Conservation (phyloP, 2,329 filamentous ascomycete genomes). For the Thelonectria olida region DNA sequence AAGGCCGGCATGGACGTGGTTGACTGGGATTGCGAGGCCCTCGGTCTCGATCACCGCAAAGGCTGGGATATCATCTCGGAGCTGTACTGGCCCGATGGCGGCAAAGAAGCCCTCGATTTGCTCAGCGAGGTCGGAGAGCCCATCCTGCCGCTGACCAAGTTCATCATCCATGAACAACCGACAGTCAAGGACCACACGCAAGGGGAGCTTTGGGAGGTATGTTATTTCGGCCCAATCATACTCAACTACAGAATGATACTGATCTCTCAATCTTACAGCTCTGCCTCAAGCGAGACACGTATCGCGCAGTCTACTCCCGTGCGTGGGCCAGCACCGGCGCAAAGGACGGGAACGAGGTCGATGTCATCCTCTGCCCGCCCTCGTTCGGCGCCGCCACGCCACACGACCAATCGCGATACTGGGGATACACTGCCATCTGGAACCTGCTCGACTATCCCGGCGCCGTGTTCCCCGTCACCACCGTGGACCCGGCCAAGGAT, state of each 20-base stretch:
- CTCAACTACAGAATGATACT: not conserved
- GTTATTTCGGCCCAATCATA: not conserved
- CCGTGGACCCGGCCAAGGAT: conserved; percentile 40
- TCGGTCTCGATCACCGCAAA: conserved; percentile 63
- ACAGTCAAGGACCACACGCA: conserved; percentile 52
- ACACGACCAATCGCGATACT: conserved; percentile 57
- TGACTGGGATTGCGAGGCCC: conserved; percentile 59
- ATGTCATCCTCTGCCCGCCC: conserved; percentile 70
- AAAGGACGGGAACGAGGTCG: conserved; percentile 50
- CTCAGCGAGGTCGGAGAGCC: conserved; percentile 66
- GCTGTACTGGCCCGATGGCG: conserved; percentile 70
- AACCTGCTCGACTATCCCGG: conserved; percentile 75
- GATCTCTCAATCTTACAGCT: conserved; percentile 32
- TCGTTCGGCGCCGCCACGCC: conserved; percentile 61
- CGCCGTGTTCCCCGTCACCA: conserved; percentile 65
- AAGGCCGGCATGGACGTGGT: conserved; percentile 62
- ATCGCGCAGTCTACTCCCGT: conserved; percentile 48
- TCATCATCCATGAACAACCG: conserved; percentile 64
- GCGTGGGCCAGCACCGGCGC: conserved; percentile 50
- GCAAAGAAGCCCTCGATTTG: conserved; percentile 58
- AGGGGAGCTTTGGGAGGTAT: conserved; percentile 51
- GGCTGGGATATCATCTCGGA: conserved; percentile 55
- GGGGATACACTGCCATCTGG: conserved; percentile 74
- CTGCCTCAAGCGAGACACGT: conserved; percentile 50
- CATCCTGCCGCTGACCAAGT: conserved; percentile 64